Base-by-base conservation (phyloP, 805 yeast species). In the Monosporozyma solicola region DNA sequence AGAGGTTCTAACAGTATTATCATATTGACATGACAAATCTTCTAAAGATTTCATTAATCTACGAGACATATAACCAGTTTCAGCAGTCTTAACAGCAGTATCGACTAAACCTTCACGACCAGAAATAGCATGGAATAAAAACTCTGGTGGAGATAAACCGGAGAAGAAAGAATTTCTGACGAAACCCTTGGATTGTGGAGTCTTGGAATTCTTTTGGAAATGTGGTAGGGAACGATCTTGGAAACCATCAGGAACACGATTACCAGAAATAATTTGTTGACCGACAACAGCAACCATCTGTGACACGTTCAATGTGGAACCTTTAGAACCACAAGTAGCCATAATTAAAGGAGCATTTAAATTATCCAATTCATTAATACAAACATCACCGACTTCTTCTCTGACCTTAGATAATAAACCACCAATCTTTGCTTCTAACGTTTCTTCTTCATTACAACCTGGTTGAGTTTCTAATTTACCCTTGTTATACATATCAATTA, bases 231-330 rank as follows among this genome's bases (percentile, higher is more conserved):
- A 89, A 72, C 99, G 83, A 73, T 94, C 98, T 71, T 94, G 98
- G 79, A 94, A 94, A n/a, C 99, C 99, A 77, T 94, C 96, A 25
- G 99, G 98, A 56, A 94, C 99, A 80, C 99, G 95, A 68, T 89
- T 87, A 71, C 99, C 99, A 3, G 96, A 84, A 61, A 94, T 94
- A 75, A 94, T 94, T 72, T 94, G 99, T 74, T 94, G 99, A 52
- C 99, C 99, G 31, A 94, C 99, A 67, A 92, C 97, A 0, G 99
- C 99, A 78, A 94, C 98, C 99, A 94, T 94, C 75, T 94, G 99
- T 13, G 99, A 94, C 32, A 94, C 99, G 70, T 94, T 94, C 57
- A 95, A 79, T 0, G 97, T 90, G 41, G 98, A 94, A 72, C 99
- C 99, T 71, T 94, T 94, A 44, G 98, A 92, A 61, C 99, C 99